Evolutionary conservation across 2,329 filamentous ascomycete genomes (phyloP), one percentile per base, ranked within the genome.

Genomic region (Hansfordia pulvinata): DNA sequence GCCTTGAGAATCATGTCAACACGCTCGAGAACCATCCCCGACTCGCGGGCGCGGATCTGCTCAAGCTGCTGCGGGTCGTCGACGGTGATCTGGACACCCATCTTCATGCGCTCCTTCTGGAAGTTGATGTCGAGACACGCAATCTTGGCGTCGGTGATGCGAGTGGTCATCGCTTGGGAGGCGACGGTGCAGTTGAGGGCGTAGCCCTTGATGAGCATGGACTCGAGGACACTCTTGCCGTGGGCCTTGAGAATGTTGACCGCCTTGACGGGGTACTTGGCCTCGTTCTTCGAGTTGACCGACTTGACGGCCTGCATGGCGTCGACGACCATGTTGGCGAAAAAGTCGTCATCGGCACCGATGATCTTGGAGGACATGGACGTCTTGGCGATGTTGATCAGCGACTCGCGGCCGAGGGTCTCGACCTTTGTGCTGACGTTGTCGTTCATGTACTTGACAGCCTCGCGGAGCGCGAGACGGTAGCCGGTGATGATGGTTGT

Each of bases 321-420:
- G 54, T 98, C 88, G 26, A 98, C 90, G 9, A 86, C 85, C 79
- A 98, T 92, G 58, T 90, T 81, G 41, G 88, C 75, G 49, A 98
- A 98, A 64, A 98, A 98, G 37, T 93, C 85, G 9, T 83, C 85
- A 56, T 98, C 90, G 30, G 81, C 64, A 31, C 90, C 90, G 51
- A 98, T 96, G 48, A 98, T 92, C 64, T 98, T 98, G 66, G 83
- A 93, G 28, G 86, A 94, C 88, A 98, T 98, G 47, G 86, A 94
- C 12, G 90, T 98, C 64, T 88, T 96, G 35, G 90, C 90, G 50
- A 98, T 94, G 59, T 74, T 94, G 47, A 96, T 55, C 40, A 98
- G 70, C 33, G 83, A 90, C 36, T 96, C 90, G 34, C 82, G 76
- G 33, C 85, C 86, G 29, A 98, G 70, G 33, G 78, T 74, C 47